These are phyloP conservation scores for Bromus sterilis DNA, from an alignment of 176 grass and related monocot genomes.

Conservation along the genomic window DNA sequence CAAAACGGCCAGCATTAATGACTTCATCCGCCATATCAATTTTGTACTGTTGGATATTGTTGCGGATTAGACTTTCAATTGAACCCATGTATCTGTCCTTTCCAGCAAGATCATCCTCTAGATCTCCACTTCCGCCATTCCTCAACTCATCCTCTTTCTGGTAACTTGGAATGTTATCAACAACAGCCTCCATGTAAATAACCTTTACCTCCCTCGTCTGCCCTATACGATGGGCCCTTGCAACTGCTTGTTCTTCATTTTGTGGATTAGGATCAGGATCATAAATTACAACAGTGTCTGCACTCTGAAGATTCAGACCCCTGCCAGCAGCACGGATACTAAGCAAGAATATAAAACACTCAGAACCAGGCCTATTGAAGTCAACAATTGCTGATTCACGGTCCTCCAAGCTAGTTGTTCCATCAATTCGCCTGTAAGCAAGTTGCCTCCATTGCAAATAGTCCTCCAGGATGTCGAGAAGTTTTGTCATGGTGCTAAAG, in stretches of 20 bases:
- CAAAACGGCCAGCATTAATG: slow-evolving; percentile 99
- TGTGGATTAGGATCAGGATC: slow-evolving; percentile 98
- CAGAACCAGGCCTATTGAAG: slow-evolving; percentile 86
- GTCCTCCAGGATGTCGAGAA: slow-evolving; percentile 97
- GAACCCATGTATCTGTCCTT: slow-evolving; percentile 93
- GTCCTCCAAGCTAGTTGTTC: slow-evolving; percentile 94
- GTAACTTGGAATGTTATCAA: slow-evolving; percentile 93
- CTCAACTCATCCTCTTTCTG: slow-evolving; percentile 99
- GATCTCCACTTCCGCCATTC: slow-evolving; percentile 61
- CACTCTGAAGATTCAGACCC: slow-evolving; percentile 98
- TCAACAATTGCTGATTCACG: slow-evolving; percentile 91
- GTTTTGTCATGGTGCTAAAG: slow-evolving; percentile 99
- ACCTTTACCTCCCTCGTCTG: slow-evolving; percentile 98
- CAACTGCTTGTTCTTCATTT: slow-evolving; percentile 98
- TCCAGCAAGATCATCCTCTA: slow-evolving; percentile 94
- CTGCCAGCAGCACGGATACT: slow-evolving; percentile 98
- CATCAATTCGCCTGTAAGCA: slow-evolving; percentile 92
- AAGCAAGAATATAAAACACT: slow-evolving; percentile 99
- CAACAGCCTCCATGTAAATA: slow-evolving; percentile 97
- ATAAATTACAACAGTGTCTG: slow-evolving; percentile 99
- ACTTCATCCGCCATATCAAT: slow-evolving; percentile 99
- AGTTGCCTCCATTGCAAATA: slow-evolving; percentile 89
- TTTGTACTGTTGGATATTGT: slow-evolving; percentile 97
- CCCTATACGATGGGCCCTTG: slow-evolving; percentile 97
- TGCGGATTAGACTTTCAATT: slow-evolving; percentile 98